Conservation (phyloP, 192 early-diverging fungal species). For the Rhizophagus sp. region DNA sequence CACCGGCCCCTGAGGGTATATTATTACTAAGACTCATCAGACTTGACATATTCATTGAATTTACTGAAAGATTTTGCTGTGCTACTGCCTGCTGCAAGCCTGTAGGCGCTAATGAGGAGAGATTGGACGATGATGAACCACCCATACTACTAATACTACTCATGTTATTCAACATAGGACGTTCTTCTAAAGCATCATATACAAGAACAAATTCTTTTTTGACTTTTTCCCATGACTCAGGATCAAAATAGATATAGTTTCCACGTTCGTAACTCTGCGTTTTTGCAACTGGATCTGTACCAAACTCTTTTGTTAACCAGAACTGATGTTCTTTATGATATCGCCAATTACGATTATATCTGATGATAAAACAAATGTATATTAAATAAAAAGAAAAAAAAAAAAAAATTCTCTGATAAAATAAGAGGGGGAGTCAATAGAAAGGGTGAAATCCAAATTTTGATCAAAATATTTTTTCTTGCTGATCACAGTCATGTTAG, state of each 20-base stretch:
- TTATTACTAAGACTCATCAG: slow-evolving; percentile 16
- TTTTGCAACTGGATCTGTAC: slow-evolving; percentile 53
- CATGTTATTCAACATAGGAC: neutral
- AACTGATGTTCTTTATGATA: slow-evolving; percentile 93
- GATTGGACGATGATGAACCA: neutral
- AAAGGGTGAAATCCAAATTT: no score
- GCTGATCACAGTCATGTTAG: no score
- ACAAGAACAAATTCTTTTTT: slow-evolving; percentile 87
- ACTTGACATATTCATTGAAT: slow-evolving; percentile 21
- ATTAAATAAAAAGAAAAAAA: neutral
- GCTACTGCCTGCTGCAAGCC: slow-evolving; percentile 1
- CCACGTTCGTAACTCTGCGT: slow-evolving; percentile 78
- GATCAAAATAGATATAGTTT: slow-evolving; percentile 92
- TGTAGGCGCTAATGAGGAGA: slow-evolving; percentile 4
- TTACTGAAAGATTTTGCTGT: neutral
- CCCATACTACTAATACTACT: slow-evolving; percentile 4
- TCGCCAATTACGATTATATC: slow-evolving; percentile 88
- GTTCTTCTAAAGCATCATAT: slow-evolving; percentile 89
- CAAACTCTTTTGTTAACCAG: slow-evolving; percentile 89
- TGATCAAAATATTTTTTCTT: no score
- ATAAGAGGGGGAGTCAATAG: no score
- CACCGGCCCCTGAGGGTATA: neutral
- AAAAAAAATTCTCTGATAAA: no score
- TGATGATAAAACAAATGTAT: neutral
- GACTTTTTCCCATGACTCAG: slow-evolving; percentile 83